phyloP scores from a whole-genome alignment of 1,139 yeast genomes.

The Kodamaea sp. region DNA sequence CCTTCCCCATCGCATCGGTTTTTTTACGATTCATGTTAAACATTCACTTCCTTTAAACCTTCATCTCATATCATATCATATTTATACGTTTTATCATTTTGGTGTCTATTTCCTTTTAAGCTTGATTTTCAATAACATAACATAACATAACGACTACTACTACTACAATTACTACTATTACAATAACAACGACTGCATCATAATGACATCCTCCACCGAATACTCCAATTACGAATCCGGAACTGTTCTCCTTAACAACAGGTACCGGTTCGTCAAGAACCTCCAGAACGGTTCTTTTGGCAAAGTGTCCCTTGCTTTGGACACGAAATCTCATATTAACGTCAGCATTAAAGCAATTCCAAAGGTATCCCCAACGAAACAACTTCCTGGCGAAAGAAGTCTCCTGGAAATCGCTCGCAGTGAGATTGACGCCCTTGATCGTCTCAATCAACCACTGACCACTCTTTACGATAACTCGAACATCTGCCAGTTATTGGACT shows the following conservation, averaged over 20 bases:
- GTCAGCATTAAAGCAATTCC: slow-evolving; percentile 41
- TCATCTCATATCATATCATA: too few relatives aligned
- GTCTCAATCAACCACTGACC: slow-evolving; percentile 33
- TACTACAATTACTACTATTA: slow-evolving; percentile 1
- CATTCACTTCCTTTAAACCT: neutral
- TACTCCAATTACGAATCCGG: slow-evolving; percentile 40
- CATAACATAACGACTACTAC: slow-evolving; percentile 8
- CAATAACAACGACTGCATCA: slow-evolving; percentile 1
- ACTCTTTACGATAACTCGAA: slow-evolving; percentile 33
- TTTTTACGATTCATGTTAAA: slow-evolving; percentile 4
- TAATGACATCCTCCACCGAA: slow-evolving; percentile 16
- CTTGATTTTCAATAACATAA: too few relatives aligned
- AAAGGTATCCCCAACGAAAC: slow-evolving; percentile 27
- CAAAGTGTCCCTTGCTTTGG: slow-evolving; percentile 49
- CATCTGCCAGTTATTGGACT: slow-evolving; percentile 46
- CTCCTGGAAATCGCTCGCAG: slow-evolving; percentile 40
- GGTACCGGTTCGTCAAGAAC: slow-evolving; percentile 38
- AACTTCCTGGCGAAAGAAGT: slow-evolving; percentile 14
- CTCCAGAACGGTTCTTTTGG: slow-evolving; percentile 58
- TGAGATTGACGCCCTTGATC: slow-evolving; percentile 45
- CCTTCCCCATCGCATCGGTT: slow-evolving; percentile 2
- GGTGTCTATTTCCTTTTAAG: too few relatives aligned
- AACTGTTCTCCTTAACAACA: slow-evolving; percentile 26
- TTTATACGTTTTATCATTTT: too few relatives aligned
- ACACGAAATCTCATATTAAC: slow-evolving; percentile 23